A percentile compares a stretch with the other conserved stretches of the same genome.
Conservation (phyloP, 306 rosid genomes). For the Erythrophleum fordii region DNA sequence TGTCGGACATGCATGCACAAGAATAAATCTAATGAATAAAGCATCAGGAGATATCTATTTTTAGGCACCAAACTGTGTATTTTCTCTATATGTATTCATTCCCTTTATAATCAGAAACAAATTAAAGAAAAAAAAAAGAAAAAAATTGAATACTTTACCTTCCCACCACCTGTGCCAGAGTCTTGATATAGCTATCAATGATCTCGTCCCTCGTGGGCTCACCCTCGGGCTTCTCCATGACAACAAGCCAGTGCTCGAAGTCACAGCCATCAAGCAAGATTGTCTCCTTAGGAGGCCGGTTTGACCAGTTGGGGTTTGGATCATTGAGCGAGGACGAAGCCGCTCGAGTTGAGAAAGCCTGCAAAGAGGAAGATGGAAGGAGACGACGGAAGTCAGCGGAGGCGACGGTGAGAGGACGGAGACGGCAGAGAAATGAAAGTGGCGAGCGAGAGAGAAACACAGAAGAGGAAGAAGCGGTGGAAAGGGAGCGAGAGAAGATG, state of each 20-base stretch:
- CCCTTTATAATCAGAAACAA: neutral
- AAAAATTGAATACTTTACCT: no score
- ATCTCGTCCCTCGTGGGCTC: slow-evolving; percentile 76
- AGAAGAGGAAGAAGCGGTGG: slow-evolving; percentile 21
- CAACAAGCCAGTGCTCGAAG: slow-evolving; percentile 97
- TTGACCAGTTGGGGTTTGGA: slow-evolving; percentile 94
- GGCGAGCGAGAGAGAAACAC: slow-evolving; percentile 32
- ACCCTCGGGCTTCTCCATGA: slow-evolving; percentile 86
- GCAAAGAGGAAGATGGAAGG: slow-evolving; percentile 31
- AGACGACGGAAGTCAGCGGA: slow-evolving; percentile 31
- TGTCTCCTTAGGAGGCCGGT: slow-evolving; percentile 93
- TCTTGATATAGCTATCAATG: slow-evolving; percentile 79
- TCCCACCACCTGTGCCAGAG: slow-evolving; percentile 69
- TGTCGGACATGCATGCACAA: neutral
- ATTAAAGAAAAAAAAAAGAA: no score
- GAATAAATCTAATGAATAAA: no score
- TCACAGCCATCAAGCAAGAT: slow-evolving; percentile 95
- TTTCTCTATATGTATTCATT: neutral
- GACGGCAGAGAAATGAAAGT: slow-evolving; percentile 56
- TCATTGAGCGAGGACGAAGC: slow-evolving; percentile 88
- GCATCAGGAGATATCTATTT: no score
- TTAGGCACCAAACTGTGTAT: neutral
- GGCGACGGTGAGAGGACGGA: slow-evolving; percentile 71
- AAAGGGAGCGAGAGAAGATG: slow-evolving; percentile 43
- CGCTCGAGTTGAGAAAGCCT: slow-evolving; percentile 70